Evolutionary conservation across 352 stramenopile genomes (phyloP).

Genomic region (Globisporangium acanthophoron): DNA sequence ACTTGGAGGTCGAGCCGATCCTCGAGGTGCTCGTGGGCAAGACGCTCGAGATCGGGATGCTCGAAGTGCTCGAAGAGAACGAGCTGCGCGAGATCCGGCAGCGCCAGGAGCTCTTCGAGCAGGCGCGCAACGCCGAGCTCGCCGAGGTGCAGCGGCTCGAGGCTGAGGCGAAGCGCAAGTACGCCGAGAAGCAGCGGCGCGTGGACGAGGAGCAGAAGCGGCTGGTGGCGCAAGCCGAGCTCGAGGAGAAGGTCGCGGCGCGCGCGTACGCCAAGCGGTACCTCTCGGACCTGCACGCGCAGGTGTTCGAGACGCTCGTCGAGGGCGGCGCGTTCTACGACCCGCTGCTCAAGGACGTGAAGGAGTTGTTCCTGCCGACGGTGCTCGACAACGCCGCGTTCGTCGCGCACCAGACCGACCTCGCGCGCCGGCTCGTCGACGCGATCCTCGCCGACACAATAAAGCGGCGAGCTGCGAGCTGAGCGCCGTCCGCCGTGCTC

Average conservation of each 20-base stretch:
- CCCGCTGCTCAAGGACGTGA: conserved; percentile 78
- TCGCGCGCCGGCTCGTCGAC: conserved; percentile 28
- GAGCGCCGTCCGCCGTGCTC: not conserved
- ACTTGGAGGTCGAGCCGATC: conserved; percentile 93
- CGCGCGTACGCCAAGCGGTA: conserved; percentile 88
- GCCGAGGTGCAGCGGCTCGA: conserved; percentile 93
- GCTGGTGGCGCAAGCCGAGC: conserved; percentile 62
- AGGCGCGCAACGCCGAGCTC: conserved; percentile 89
- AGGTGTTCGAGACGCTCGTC: conserved; percentile 87
- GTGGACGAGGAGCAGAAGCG: conserved; percentile 78
- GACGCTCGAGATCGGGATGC: conserved; percentile 90
- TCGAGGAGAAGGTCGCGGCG: conserved; percentile 92
- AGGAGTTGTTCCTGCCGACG: conserved; percentile 72
- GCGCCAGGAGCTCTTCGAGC: conserved; percentile 91
- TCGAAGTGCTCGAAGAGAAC: conserved; percentile 93
- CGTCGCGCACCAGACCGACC: conserved; percentile 34
- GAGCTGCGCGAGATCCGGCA: conserved; percentile 87
- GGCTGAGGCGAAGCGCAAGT: conserved; percentile 88
- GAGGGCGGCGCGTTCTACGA: conserved; percentile 89
- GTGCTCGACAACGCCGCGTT: conserved; percentile 40
- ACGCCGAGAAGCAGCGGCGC: conserved; percentile 87
- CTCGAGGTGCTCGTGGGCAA: conserved; percentile 94
- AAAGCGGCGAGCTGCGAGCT: conserved; percentile 16
- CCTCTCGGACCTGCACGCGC: conserved; percentile 75
- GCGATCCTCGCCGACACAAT: conserved; percentile 26